These are phyloP conservation scores for Candida fluviatilis DNA, from an alignment of 805 yeast species.

Conservation along the genomic window DNA sequence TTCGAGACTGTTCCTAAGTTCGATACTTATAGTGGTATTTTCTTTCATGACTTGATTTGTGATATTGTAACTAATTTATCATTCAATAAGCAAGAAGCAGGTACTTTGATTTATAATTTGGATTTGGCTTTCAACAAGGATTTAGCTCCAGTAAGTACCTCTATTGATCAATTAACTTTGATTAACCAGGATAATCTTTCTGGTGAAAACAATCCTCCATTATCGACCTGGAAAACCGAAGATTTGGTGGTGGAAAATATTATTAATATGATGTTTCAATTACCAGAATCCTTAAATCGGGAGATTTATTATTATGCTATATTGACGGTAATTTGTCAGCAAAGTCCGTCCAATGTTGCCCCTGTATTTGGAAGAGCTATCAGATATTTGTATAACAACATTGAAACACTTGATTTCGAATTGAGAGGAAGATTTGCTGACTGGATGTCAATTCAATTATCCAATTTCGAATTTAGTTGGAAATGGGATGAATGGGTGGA, in stretches of 20 bases:
- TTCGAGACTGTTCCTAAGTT: slow-evolving; percentile 55
- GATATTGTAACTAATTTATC: slow-evolving; percentile 79
- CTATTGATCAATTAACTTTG: slow-evolving; percentile 61
- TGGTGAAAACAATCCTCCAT: slow-evolving; percentile 37
- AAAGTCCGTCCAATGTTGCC: slow-evolving; percentile 70
- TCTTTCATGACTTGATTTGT: slow-evolving; percentile 69
- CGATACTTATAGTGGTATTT: slow-evolving; percentile 39
- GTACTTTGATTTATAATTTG: slow-evolving; percentile 73
- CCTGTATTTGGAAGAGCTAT: slow-evolving; percentile 93
- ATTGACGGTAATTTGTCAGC: slow-evolving; percentile 81
- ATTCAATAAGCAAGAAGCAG: slow-evolving; percentile 83
- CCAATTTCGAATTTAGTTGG: slow-evolving; percentile 95
- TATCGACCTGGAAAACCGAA: slow-evolving; percentile 86
- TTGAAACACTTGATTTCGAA: slow-evolving; percentile 71
- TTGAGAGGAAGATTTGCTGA: slow-evolving; percentile 67
- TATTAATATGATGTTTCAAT: slow-evolving; percentile 67
- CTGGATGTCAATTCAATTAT: slow-evolving; percentile 91
- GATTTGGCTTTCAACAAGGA: slow-evolving; percentile 67
- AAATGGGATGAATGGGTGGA: slow-evolving; percentile 93
- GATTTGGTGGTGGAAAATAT: slow-evolving; percentile 84
- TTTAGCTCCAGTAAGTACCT: slow-evolving; percentile 57
- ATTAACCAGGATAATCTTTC: slow-evolving; percentile 39
- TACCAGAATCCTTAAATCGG: slow-evolving; percentile 65
- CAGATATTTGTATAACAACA: slow-evolving; percentile 69
- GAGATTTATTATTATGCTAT: slow-evolving; percentile 80